phyloP scores from a whole-genome alignment of 2,329 filamentous ascomycete genomes.

The Verticillium dahliae region DNA sequence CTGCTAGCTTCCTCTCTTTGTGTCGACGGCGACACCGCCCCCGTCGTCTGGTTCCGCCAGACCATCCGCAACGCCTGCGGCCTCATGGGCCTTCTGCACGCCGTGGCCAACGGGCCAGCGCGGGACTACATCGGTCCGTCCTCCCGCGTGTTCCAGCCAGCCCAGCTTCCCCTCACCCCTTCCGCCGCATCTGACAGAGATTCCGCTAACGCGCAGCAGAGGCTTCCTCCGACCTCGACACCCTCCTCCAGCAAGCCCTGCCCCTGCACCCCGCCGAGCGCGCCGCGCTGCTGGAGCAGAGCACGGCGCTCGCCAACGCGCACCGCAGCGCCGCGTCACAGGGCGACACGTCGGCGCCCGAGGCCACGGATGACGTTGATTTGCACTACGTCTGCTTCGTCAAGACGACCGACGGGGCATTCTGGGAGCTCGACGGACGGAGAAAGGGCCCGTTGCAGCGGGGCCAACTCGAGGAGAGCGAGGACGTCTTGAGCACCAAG shows the following conservation, averaged over 20 bases:
- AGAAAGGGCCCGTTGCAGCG: conserved; percentile 50
- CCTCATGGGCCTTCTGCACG: conserved; percentile 81
- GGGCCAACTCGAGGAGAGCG: conserved; percentile 48
- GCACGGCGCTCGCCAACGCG: conserved; percentile 66
- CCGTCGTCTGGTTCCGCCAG: conserved; percentile 90
- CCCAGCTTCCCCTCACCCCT: too few species aligned
- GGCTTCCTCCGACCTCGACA: conserved; percentile 49
- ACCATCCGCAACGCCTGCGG: conserved; percentile 93
- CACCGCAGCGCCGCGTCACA: conserved; percentile 70
- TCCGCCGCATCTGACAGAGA: neutral
- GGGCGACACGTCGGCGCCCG: conserved; percentile 74
- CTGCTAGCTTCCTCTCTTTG: too few species aligned
- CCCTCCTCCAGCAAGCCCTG: conserved; percentile 63
- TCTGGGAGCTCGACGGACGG: conserved; percentile 57
- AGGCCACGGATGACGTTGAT: conserved; percentile 76
- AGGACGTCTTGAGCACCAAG: conserved; percentile 69
- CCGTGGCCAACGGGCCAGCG: conserved; percentile 69
- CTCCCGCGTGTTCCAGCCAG: neutral
- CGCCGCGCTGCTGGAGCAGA: conserved; percentile 70
- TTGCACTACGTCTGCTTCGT: conserved; percentile 96
- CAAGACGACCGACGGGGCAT: conserved; percentile 58
- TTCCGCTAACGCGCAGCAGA: conserved; percentile 21
- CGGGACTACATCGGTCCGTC: conserved; percentile 50
- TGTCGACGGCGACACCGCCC: conserved; percentile 65
- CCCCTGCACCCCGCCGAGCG: conserved; percentile 61